Evolutionary conservation across 768 basidiomycete genomes (phyloP).

Genomic region (Naematelia encephala): DNA sequence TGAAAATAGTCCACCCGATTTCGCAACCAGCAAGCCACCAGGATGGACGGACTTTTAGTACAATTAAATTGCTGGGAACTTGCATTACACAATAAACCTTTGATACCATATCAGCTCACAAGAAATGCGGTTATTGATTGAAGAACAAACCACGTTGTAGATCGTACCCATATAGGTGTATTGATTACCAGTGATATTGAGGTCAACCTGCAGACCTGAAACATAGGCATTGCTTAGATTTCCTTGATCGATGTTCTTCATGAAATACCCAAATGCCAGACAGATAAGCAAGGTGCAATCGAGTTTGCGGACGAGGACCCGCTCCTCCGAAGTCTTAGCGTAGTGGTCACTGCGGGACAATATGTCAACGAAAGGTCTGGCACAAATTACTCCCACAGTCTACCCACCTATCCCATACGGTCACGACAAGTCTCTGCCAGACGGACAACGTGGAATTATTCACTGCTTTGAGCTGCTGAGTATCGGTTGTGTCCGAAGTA

Average conservation of each 20-base stretch:
- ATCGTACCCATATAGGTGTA: slow-evolving; percentile 9
- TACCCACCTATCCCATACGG: too few relatives aligned
- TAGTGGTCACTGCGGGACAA: too few relatives aligned
- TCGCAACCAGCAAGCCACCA: slow-evolving; percentile 18
- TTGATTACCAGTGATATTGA: slow-evolving; percentile 9
- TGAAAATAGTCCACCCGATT: slow-evolving; percentile 17
- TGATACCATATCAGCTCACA: too few relatives aligned
- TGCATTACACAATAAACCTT: slow-evolving; percentile 17
- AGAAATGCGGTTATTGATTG: too few relatives aligned
- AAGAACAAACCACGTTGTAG: slow-evolving; percentile 8
- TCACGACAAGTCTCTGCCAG: too few relatives aligned
- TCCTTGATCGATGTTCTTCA: slow-evolving; percentile 1
- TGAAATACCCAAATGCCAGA: slow-evolving; percentile 3
- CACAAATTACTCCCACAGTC: too few relatives aligned
- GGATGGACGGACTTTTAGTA: slow-evolving; percentile 13
- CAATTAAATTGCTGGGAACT: slow-evolving; percentile 17
- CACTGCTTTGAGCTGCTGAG: too few relatives aligned
- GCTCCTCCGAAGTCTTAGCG: slow-evolving; percentile 21
- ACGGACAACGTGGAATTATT: too few relatives aligned
- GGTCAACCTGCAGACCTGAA: slow-evolving; percentile 6
- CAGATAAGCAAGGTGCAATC: slow-evolving; percentile 19
- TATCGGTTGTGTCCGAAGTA: too few relatives aligned
- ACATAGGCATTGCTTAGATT: slow-evolving; percentile 2
- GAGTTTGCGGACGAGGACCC: slow-evolving; percentile 22
- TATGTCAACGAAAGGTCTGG: too few relatives aligned